These are phyloP conservation scores for Trypanosoma melophagium DNA, from an alignment of 208 protist genomes.

Conservation along the genomic window DNA sequence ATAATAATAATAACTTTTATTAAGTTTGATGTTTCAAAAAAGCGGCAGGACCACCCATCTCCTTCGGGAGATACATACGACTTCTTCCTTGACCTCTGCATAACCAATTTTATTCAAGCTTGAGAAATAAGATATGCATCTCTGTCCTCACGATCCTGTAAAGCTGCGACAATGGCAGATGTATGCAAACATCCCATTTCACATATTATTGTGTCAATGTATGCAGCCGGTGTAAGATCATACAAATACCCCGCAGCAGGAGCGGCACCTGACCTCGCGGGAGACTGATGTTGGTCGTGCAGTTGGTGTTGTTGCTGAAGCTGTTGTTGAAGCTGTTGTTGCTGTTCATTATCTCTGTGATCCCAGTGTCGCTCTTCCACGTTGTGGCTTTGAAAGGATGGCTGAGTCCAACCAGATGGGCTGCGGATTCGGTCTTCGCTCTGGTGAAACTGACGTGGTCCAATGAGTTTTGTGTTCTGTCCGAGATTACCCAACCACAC, in stretches of 20 bases:
- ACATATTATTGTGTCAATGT: conserved; percentile 85
- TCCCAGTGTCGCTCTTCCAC: too few relatives aligned
- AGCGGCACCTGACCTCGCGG: too few relatives aligned
- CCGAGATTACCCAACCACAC: conserved; percentile 95
- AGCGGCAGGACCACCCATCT: too few relatives aligned
- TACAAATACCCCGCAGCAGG: conserved; percentile 77
- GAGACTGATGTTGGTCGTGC: too few relatives aligned
- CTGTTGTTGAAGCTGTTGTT: not conserved
- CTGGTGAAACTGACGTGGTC: conserved; percentile 41
- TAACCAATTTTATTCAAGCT: conserved; percentile 6
- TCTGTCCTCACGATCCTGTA: conserved; percentile 65
- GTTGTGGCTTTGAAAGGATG: too few relatives aligned
- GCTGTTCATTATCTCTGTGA: not conserved
- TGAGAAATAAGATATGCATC: conserved; percentile 33
- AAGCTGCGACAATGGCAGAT: conserved; percentile 70
- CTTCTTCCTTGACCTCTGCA: not conserved
- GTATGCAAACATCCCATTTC: conserved; percentile 85
- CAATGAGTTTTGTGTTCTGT: conserved; percentile 91
- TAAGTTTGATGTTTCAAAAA: too few relatives aligned
- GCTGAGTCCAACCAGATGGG: too few relatives aligned
- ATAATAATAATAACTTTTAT: too few relatives aligned
- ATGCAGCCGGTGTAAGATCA: conserved; percentile 74
- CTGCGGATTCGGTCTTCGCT: too few relatives aligned
- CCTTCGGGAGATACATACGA: too few relatives aligned
- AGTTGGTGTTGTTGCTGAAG: conserved; percentile 34